Percentiles rank a stretch among this genome's conserved stretches.
phyloP scores from a whole-genome alignment of 2,329 filamentous ascomycete genomes.

The Conoideocrella luteorostrata region DNA sequence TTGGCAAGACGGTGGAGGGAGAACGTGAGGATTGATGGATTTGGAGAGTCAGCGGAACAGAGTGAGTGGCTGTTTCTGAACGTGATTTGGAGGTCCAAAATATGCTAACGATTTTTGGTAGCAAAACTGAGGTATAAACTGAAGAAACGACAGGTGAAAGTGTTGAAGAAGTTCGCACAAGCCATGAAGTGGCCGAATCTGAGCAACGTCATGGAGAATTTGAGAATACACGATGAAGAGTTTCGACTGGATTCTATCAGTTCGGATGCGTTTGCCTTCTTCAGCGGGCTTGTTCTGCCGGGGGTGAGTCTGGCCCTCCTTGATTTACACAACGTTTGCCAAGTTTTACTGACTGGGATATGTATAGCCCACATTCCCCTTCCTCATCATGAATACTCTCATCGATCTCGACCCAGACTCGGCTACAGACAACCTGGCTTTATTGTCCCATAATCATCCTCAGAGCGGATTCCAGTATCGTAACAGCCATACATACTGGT shows the following conservation, averaged over 20 bases:
- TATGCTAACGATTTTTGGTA: slow-evolving; percentile 9
- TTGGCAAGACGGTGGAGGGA: slow-evolving; percentile 68
- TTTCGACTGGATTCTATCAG: slow-evolving; percentile 53
- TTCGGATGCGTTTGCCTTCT: slow-evolving; percentile 71
- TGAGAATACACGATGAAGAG: slow-evolving; percentile 55
- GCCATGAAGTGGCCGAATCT: slow-evolving; percentile 75
- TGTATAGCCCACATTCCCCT: slow-evolving; percentile 54
- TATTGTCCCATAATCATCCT: slow-evolving; percentile 62
- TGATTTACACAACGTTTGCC: no score
- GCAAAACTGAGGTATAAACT: slow-evolving; percentile 59
- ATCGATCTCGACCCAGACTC: slow-evolving; percentile 68
- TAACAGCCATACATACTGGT: slow-evolving; percentile 70
- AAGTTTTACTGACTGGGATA: slow-evolving; percentile 5
- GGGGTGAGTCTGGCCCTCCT: slow-evolving; percentile 46
- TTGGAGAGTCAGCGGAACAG: slow-evolving; percentile 45
- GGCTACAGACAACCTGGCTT: slow-evolving; percentile 57
- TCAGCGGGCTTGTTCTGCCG: slow-evolving; percentile 66
- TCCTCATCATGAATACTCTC: slow-evolving; percentile 71
- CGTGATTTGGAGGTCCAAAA: no score
- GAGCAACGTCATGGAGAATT: slow-evolving; percentile 52
- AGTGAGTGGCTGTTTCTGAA: slow-evolving; percentile 27
- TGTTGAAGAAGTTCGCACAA: slow-evolving; percentile 61
- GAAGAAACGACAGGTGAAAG: slow-evolving; percentile 62
- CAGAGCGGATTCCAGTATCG: slow-evolving; percentile 72
- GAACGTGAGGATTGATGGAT: slow-evolving; percentile 59